Evolutionary conservation across 2,329 filamentous ascomycete genomes (phyloP), one percentile per base, ranked within the genome.

Genomic region (Arthrinium puccinioides): DNA sequence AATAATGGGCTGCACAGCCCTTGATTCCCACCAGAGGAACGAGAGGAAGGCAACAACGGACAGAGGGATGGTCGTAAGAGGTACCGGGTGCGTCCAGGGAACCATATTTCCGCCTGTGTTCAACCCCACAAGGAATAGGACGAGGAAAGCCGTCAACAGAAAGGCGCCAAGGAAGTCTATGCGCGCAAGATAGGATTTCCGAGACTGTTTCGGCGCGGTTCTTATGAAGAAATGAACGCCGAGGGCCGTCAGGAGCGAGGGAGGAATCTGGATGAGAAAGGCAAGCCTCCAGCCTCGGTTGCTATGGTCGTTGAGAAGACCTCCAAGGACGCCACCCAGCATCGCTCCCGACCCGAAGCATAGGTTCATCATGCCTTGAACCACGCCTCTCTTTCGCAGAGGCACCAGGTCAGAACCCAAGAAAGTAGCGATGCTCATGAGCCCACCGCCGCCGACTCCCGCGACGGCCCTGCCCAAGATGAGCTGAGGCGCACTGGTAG

Each of bases 321-420:
- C 88, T 16, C 88, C 88, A 53, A 92, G 83, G 3, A 94, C 70
- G 31, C 87, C 87, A 20, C 88, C 88, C 1, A 90, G 61, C 53
- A 87, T 88, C 44, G 84, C 82, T 4, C 89, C 88, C 2, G 78
- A 64, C 15, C 87, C 87, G 53, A 81, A 95, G 50, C 79, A 82
- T 32, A 95, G 72, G 59, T 95, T 95, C 3, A 85, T 85, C 32
- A 94, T 68, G 3, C 89, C 88, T 56, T 95, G 88, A 54, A 84
- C 76, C 11, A 95, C 62, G 4, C 88, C 88, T 41, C 88, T 70
- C 45, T 78, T 79, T 20, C 88, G 73, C 35, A 88, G 60, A 1
- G 84, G 84, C 8, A 89, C 74, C 38, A 89, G 59, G 54, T 89
- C 84, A 2, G 77, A 82, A 9, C 62, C 77, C 21, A 87, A 61